Evolutionary conservation across 495 filamentous ascomycete species (phyloP).

Genomic region (Hypoxylon trugodes): DNA sequence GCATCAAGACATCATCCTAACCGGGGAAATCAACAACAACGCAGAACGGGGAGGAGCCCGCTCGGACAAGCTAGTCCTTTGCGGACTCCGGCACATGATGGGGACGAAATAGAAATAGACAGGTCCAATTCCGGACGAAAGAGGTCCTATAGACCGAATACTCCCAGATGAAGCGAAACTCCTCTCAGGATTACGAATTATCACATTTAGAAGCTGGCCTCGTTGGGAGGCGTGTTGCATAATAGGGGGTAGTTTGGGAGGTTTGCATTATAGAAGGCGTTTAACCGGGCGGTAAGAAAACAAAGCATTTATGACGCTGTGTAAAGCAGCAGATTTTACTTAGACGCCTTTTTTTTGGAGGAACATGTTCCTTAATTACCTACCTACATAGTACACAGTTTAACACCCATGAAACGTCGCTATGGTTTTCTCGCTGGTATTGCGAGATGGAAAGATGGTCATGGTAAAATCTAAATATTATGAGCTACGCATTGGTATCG

Average conservation of each 20-base stretch:
- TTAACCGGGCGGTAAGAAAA: conserved; percentile 1
- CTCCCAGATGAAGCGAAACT: background rate
- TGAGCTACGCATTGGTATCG: background rate
- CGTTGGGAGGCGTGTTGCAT: conserved; percentile 23
- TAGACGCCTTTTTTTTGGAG: conserved; percentile 6
- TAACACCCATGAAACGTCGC: background rate
- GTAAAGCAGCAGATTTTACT: conserved; percentile 2
- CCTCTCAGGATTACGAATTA: background rate
- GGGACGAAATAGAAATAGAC: conserved; percentile 15
- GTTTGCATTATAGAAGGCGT: conserved; percentile 31
- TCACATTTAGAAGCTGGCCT: conserved; percentile 18
- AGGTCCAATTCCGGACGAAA: conserved; percentile 11
- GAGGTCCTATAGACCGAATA: conserved; percentile 9
- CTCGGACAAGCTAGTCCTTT: conserved; percentile 25
- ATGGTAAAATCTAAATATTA: background rate
- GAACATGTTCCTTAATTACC: conserved; percentile 24
- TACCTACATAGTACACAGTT: background rate
- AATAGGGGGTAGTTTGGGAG: conserved; percentile 13
- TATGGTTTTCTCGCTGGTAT: background rate
- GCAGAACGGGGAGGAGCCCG: conserved; percentile 37
- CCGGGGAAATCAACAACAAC: conserved; percentile 13
- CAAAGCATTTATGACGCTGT: conserved; percentile 28
- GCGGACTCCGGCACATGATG: background rate
- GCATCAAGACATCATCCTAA: conserved; percentile 12
- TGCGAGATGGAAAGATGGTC: conserved; percentile 1